Evolutionary conservation across 371 early-diverging fungal genomes (phyloP), one percentile per base, ranked within the genome.

Genomic region (Rhizopus arrhizus): DNA sequence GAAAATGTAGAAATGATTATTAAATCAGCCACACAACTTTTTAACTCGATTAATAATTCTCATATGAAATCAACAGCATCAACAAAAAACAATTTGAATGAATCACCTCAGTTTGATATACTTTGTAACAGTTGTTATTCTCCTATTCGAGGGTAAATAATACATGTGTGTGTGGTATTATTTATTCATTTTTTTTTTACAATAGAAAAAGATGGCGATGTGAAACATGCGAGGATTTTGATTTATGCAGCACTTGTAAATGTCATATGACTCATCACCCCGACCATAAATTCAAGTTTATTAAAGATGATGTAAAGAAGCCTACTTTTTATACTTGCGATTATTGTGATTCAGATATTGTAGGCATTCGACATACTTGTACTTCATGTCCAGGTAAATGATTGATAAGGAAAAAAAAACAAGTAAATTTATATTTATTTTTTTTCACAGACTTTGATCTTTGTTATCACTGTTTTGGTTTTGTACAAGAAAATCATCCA

Each of bases 351-450:
- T 58, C 62, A 12, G 58, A 66, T 22, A 82, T 84, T 38, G 53
- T 59, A 28, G 85, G 83, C 4, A 59, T 67, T 3, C 72, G 83
- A 3, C 75, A 84, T 62, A 78, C 80, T 31, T 84, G 85, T 54
- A 66, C 49, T 31, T 53, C 67, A n/a, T 70, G 70, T 57, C 67
- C 64, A 36, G 69, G 66, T 68, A 65, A 58, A 34, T 15, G 47
- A 22, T 22, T 15, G 47, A 22, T 22, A 13, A 50, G 1, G 2
- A 40, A 33, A 9, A 33, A 12, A 55, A 29, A 29, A 31, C 5
- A 31, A 34, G 28, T 15, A 34, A 29, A 45, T 46, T 46, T 53
- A 12, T 53, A 11, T 36, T 6, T 34, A 29, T 4, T 16, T 29
- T 11, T 42, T 4, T 35, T 5, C 28, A 76, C 74, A 48, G 84